Evolutionary conservation across 2,329 filamentous ascomycete species (phyloP), one percentile per base, ranked within the genome.

Genomic region (Claviceps paspali): DNA sequence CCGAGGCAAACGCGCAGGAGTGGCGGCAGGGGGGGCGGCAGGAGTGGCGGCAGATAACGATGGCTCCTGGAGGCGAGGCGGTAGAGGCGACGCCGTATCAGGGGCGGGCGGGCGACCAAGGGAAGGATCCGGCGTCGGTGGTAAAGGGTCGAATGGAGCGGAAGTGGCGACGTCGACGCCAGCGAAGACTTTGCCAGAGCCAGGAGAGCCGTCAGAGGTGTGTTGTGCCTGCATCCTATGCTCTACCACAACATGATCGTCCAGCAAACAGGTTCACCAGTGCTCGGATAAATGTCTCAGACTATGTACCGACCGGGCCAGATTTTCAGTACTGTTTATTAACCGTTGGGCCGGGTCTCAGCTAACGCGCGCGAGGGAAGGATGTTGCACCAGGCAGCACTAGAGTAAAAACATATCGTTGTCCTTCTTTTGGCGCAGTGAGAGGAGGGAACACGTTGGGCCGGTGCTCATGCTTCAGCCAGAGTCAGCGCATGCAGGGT

Each of bases 1-100:
- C 43, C 62, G 60, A 33, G 62, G 60, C 29, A 57, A 56, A 30
- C 55, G 56, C 33, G 52, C 41, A 14, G 52, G 50, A 29, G 55
- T 39, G 31, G 49, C 49, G 29, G 47, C 49, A 41, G 53, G n/a
- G n/a, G n/a, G n/a, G n/a, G n/a, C n/a, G n/a, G n/a, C n/a, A n/a
- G 52, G 50, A 29, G 55, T 39, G 31, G 49, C 49, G 29, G 47
- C 49, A 41, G 53, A 49, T 45, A 50, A 47, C 41, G 52, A 44
- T 29, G 46, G 45, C 39, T 44, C 49, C 41, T 41, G 47, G 35
- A 42, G 46, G 41, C 41, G 49, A 34, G 41, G 43, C 38, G 41
- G 44, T 33, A 19, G 33, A 35, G 32, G 34, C 30, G 23, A 26
- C 37, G 34, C 35, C 26, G 35, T 32, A 18, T 30, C 38, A 14